These are phyloP conservation scores for Neonectria punicea DNA, from an alignment of 2,329 filamentous ascomycete genomes.

Conservation along the genomic window DNA sequence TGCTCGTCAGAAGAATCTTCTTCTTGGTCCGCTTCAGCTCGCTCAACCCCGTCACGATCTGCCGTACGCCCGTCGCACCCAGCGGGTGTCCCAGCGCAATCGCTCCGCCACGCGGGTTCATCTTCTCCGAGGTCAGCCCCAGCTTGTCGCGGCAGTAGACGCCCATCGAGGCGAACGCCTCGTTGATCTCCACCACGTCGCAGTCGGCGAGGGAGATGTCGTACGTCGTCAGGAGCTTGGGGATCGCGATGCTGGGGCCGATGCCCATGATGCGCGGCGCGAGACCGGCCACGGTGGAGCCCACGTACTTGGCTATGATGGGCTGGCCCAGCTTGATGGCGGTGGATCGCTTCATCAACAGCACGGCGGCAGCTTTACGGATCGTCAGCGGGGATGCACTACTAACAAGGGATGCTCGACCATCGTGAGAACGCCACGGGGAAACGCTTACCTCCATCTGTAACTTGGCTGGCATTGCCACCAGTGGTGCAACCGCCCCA, in stretches of 20 bases:
- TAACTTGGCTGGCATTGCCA: constrained; percentile 94
- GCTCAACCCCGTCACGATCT: constrained; percentile 90
- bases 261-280: constrained; percentile 98
- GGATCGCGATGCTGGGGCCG: constrained; percentile 77
- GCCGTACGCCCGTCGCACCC: constrained; percentile 80
- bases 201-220: constrained; percentile 82
- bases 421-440: not conserved
- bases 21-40: constrained; percentile 87
- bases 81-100: constrained; percentile 86
- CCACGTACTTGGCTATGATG: constrained; percentile 94
- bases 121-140: constrained; percentile 76
- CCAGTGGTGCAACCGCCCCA: constrained; percentile 89
- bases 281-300: constrained; percentile 88
- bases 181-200: constrained; percentile 94
- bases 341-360: constrained; percentile 94
- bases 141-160: constrained; percentile 88
- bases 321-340: constrained; percentile 89
- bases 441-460: constrained; percentile 76
- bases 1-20: constrained; percentile 91
- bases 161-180: constrained; percentile 97
- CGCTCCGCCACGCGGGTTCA: constrained; percentile 84
- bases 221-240: constrained; percentile 86
- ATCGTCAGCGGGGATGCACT: constrained; percentile 21
- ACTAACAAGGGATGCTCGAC: not conserved
- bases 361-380: constrained; percentile 76